Evolutionary conservation across 345 rosid genomes (phyloP).

Genomic region (Murraya koenigii): DNA sequence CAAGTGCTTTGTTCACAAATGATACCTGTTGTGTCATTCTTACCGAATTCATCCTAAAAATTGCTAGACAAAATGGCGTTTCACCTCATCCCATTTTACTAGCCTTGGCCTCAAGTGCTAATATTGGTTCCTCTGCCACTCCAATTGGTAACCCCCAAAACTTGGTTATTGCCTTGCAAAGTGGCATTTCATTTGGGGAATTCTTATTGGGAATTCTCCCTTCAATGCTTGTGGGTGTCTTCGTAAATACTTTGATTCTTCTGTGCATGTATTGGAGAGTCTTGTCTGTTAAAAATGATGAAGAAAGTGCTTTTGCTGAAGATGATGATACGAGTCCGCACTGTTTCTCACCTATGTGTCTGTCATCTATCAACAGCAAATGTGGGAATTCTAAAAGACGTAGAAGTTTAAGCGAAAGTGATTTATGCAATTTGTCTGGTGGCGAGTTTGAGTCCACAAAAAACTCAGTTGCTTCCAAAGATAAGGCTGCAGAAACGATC

Average conservation of each 20-base stretch:
- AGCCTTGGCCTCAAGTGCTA: conserved; percentile 5
- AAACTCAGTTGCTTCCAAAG: background rate
- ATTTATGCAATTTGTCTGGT: background rate
- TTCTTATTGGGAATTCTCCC: background rate
- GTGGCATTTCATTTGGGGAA: background rate
- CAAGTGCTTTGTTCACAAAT: conserved; percentile 10
- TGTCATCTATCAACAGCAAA: background rate
- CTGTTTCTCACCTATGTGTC: background rate
- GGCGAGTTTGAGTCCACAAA: background rate
- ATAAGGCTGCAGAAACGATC: too few species aligned
- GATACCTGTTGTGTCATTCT: conserved; percentile 2
- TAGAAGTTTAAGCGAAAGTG: background rate
- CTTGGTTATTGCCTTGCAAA: conserved; percentile 1
- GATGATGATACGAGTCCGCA: background rate
- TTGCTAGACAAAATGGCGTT: background rate
- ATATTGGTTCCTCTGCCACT: conserved; percentile 5
- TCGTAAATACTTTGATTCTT: background rate
- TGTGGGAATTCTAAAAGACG: background rate
- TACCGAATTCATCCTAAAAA: background rate
- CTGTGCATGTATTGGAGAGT: conserved; percentile 2
- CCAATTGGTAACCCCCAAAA: conserved; percentile 18
- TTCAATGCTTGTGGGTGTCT: conserved; percentile 10
- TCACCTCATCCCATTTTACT: conserved; percentile 5
- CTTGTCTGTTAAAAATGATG: background rate
- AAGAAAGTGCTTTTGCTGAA: background rate